Evolutionary conservation across 768 basidiomycete species (phyloP).

Genomic region (Termitomyces eurrhizus): DNA sequence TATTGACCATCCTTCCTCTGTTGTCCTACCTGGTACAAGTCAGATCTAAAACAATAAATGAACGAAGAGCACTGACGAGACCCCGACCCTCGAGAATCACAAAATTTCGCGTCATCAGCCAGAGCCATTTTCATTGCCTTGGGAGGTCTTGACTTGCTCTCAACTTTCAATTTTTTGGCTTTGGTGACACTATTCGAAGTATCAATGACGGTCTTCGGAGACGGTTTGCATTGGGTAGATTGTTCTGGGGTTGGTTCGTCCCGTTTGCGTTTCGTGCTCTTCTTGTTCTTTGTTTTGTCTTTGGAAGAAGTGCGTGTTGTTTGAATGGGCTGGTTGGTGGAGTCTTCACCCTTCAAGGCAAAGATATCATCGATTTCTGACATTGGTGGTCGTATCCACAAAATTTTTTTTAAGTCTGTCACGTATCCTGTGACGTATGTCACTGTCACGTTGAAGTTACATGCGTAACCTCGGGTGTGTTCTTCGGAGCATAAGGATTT

Average conservation of each 20-base stretch:
- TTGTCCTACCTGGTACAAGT: slow-evolving; percentile 56
- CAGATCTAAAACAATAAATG: slow-evolving; percentile 2
- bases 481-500: neutral
- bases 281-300: slow-evolving; percentile 47
- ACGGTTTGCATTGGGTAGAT: slow-evolving; percentile 24
- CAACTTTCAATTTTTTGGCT: slow-evolving; percentile 35
- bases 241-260: slow-evolving; percentile 13
- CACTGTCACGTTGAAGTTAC: neutral
- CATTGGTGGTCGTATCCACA: slow-evolving; percentile 32
- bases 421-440: slow-evolving; percentile 10
- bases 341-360: slow-evolving; percentile 45
- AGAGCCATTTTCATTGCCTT: slow-evolving; percentile 21
- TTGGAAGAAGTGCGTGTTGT: slow-evolving; percentile 29
- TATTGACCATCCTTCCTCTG: slow-evolving; percentile 75
- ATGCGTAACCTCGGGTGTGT: neutral
- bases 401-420: slow-evolving; percentile 4
- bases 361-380: slow-evolving; percentile 90
- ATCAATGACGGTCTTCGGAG: slow-evolving; percentile 64
- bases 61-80: slow-evolving; percentile 47
- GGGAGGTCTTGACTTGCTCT: slow-evolving; percentile 7
- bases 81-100: slow-evolving; percentile 71
- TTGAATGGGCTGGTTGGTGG: slow-evolving; percentile 17
- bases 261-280: slow-evolving; percentile 32
- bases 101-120: slow-evolving; percentile 50
- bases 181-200: slow-evolving; percentile 39